These are phyloP conservation scores for Candida silvicultrix DNA, from an alignment of 805 yeast genomes.

Conservation along the genomic window DNA sequence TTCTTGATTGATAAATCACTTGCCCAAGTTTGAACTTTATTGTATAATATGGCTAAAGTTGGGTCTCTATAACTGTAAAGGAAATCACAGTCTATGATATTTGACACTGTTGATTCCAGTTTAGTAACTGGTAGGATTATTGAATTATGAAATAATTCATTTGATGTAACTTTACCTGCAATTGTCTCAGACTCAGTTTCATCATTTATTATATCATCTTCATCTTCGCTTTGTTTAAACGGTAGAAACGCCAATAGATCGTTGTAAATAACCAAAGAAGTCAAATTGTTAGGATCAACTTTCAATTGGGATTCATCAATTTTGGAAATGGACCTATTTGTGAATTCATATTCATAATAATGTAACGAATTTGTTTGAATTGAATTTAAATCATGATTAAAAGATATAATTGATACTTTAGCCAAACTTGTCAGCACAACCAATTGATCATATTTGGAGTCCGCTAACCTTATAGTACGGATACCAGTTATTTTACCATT, in stretches of 20 bases:
- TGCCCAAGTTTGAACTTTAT: slow-evolving; percentile 67
- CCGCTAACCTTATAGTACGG: slow-evolving; percentile 40
- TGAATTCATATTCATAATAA: slow-evolving; percentile 70
- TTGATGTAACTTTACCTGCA: slow-evolving; percentile 6
- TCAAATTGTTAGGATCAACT: slow-evolving; percentile 52
- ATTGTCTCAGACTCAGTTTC: too few relatives aligned
- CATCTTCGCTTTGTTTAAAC: slow-evolving; percentile 43
- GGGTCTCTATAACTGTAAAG: slow-evolving; percentile 75
- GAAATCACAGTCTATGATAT: slow-evolving; percentile 67
- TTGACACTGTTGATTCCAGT: slow-evolving; percentile 49
- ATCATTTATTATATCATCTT: slow-evolving; percentile 28
- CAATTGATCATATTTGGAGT: slow-evolving; percentile 50
- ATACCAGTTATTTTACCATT: slow-evolving; percentile 65
- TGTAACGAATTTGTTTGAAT: slow-evolving; percentile 78
- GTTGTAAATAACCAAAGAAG: slow-evolving; percentile 54
- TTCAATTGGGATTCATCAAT: slow-evolving; percentile 23
- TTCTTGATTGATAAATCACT: slow-evolving; percentile 57
- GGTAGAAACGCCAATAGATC: slow-evolving; percentile 73
- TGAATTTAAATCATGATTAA: slow-evolving; percentile 49
- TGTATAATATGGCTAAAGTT: slow-evolving; percentile 63
- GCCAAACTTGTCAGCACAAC: slow-evolving; percentile 67
- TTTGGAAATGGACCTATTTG: slow-evolving; percentile 39
- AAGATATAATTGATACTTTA: slow-evolving; percentile 67
- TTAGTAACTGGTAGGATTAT: slow-evolving; percentile 50
- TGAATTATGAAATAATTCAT: slow-evolving; percentile 30